Base-by-base conservation (phyloP, 345 rosid species). In the Erucastrum elatum region DNA sequence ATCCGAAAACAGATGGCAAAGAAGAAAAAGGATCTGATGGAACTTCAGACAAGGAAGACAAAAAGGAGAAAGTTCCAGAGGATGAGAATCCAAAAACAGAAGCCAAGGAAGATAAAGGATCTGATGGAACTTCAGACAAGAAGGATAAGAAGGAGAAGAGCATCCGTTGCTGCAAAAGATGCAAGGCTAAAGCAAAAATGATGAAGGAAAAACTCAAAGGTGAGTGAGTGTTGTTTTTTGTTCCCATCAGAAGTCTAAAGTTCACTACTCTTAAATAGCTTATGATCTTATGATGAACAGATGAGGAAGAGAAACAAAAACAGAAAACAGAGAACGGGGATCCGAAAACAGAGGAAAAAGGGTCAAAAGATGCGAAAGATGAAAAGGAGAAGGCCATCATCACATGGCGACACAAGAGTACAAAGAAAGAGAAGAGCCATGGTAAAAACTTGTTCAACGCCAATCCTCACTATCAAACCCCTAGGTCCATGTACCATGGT, bases 351-450 rank as follows among this genome's bases (percentile, higher is more conserved):
- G 77, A 34, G 3, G 70, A 70, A 4, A 68, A 74, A 49, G 63
- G 34, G 17, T 29, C 72, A 39, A 15, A 25, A 25, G 78, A 27
- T 4, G 0, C 16, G 49, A 59, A 68, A 15, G 68, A 34, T 25
- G 30, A 78, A 37, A 72, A 77, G 69, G 39, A 77, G 66, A 55
- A 44, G 37, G 16, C 56, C 51, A 62, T 68, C 34, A 49, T 74
- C 49, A 74, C 65, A 63, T 74, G 82, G 78, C 66, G 3, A 63
- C 75, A 74, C 34, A 11, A 55, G 21, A 69, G 83, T 69, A 53
- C 35, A 41, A 80, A 64, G 79, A 74, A 69, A 70, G 76, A 79
- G 4, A 74, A 73, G 65, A 4, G 12, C 26, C 34, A 30, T 5
- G 31, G 49, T 44, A 59, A 35, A 3, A 56, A 72, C 59, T 39